Evolutionary conservation across 2,329 filamentous ascomycete genomes (phyloP), one percentile per base, ranked within the genome.

Genomic region (Fusarium penzigii): DNA sequence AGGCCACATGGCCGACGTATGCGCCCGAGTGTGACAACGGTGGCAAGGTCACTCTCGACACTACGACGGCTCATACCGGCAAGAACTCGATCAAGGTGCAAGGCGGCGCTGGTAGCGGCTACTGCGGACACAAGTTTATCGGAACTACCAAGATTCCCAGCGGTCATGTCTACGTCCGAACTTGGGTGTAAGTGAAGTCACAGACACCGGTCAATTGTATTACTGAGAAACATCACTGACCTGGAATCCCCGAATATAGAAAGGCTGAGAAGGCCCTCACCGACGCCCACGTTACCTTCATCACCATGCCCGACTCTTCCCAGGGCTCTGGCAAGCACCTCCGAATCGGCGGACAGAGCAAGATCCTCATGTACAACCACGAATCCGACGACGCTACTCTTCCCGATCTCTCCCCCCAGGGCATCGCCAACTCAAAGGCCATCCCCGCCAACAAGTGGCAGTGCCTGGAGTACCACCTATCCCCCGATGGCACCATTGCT

Each of bases 321-420:
- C 80, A 81, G 53, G 80, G 78, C 53, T 66, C 68, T 42, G 78
- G 78, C 48, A 85, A 85, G 69, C 81, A 85, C 61, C 79, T 86
- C 32, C 81, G 83, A 50, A 84, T 86, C 53, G 82, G 82, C 41
- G 82, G 82, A 6, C 82, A 85, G 68, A 78, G 70, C 70, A 75
- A 78, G 57, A 85, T 86, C 63, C 68, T 85, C 34, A 85, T 85
- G 82, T 85, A 80, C 74, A 85, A 85, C 75, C 81, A 81, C 66
- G 82, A 86, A 63, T 76, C 77, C 14, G 82, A 85, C 66, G 82
- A 86, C 54, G 82, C 82, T 1, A 85, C 83, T 1, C 78, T 86
- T 0, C 83, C 82, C 1, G 80, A 85, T 50, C 77, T 85, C 17
- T 84, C 80, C 0, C 82, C 83, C 0, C 72, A 83, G 25, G 82